Percentiles rank a stretch among this genome's conserved stretches.
Conservation (phyloP, 495 filamentous ascomycete genomes). For the Penicillium daleae region DNA sequence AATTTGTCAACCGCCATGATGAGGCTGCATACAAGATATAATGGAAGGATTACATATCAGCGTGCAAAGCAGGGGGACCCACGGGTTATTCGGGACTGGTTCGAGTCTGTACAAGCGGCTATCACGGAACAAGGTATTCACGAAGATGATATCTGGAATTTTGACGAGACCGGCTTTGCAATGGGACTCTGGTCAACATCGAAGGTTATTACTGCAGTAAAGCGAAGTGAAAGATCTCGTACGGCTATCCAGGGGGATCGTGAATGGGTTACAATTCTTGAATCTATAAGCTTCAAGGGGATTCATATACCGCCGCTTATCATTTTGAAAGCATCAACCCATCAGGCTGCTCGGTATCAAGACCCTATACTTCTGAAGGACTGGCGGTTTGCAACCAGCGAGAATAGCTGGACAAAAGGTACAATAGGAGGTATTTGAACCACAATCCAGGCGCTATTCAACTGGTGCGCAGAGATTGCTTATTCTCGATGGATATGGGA, state of each 20-base stretch:
- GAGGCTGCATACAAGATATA: background rate
- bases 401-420: constrained; percentile 42
- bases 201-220: constrained; percentile 6
- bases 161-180: constrained; percentile 1
- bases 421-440: constrained; percentile 29
- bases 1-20: background rate
- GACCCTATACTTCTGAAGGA: constrained; percentile 18
- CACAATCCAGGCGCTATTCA: background rate
- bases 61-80: constrained; percentile 2
- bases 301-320: constrained; percentile 31
- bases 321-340: constrained; percentile 36
- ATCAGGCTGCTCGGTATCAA: constrained; percentile 26
- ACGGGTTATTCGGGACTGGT: background rate
- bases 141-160: constrained; percentile 5
- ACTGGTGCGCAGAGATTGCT: constrained; percentile 27
- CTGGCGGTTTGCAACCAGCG: constrained; percentile 32
- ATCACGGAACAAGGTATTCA: background rate
- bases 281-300: constrained; percentile 31
- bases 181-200: background rate
- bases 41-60: constrained; percentile 1
- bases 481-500: constrained; percentile 34
- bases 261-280: constrained; percentile 36
- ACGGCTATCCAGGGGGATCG: constrained; percentile 24
- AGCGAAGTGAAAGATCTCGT: constrained; percentile 28
- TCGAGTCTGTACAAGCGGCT: background rate